A percentile compares a stretch with the other conserved stretches of the same genome.
Evolutionary conservation across 345 rosid genomes (phyloP).

Genomic region (Mallotus nudiflorus): DNA sequence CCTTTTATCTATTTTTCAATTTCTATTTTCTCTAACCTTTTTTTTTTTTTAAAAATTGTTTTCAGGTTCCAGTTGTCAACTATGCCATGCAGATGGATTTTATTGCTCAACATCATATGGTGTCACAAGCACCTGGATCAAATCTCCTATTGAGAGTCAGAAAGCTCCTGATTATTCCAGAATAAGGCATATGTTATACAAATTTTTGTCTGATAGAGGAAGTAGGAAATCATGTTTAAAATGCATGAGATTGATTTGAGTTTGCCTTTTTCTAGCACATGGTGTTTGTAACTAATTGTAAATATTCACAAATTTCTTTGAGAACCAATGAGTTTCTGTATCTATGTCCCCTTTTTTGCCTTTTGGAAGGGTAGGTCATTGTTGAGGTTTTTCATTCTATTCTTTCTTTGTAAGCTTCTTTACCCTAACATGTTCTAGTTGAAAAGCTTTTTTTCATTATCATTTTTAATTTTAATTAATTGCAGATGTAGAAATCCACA

Average conservation of each 20-base stretch:
- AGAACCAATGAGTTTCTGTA: not conserved
- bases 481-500: slow-evolving; percentile 53
- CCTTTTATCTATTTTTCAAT: not conserved
- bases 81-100: slow-evolving; percentile 55
- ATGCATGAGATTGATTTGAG: not conserved
- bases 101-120: slow-evolving; percentile 60
- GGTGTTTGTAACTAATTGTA: not conserved
- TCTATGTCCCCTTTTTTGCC: not conserved
- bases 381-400: not conserved
- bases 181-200: slow-evolving; percentile 41
- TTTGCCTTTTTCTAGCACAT: not conserved
- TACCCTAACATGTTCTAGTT: not conserved
- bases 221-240: slow-evolving; percentile 12
- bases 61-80: slow-evolving; percentile 65
- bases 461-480: slow-evolving; percentile 24
- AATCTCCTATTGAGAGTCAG: slow-evolving; percentile 49
- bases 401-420: not conserved
- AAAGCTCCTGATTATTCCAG: slow-evolving; percentile 46
- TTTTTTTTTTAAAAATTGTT: not conserved
- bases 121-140: slow-evolving; percentile 41
- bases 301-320: not conserved
- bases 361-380: not conserved
- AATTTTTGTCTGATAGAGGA: not conserved
- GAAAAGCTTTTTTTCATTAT: not conserved
- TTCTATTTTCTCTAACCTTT: not conserved